Evolutionary conservation across 148 eudicot genomes (phyloP).

Genomic region (Nepenthes gracilis): DNA sequence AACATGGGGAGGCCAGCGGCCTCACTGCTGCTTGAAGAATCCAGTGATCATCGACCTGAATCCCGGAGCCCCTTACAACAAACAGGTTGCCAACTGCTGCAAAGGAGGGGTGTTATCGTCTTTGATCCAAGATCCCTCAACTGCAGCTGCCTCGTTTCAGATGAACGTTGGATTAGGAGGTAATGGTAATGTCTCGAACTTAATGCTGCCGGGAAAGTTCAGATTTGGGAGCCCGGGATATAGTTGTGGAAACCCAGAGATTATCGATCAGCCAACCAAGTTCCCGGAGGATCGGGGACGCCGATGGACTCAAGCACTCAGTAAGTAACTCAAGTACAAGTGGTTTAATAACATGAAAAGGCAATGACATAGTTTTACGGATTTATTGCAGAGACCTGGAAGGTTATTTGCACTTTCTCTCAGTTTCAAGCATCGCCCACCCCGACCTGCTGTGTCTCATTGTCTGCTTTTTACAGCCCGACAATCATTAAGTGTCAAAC

Average conservation of each 20-base stretch:
- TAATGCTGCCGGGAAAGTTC: slow-evolving; percentile 27
- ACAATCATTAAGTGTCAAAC: slow-evolving; percentile 48
- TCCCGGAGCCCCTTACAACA: slow-evolving; percentile 40
- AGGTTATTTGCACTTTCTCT: slow-evolving; percentile 55
- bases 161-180: slow-evolving; percentile 36
- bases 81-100: slow-evolving; percentile 60
- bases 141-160: slow-evolving; percentile 33
- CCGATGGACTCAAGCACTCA: slow-evolving; percentile 56
- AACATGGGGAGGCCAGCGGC: slow-evolving; percentile 27
- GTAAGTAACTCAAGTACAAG: slow-evolving; percentile 21
- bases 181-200: background rate
- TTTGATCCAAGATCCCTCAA: slow-evolving; percentile 34
- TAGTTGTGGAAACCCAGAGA: slow-evolving; percentile 44
- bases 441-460: slow-evolving; percentile 84
- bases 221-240: slow-evolving; percentile 54
- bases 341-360: background rate
- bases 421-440: slow-evolving; percentile 54
- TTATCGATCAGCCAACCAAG: slow-evolving; percentile 43
- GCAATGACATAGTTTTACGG: background rate
- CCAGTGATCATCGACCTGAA: slow-evolving; percentile 66
- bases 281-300: slow-evolving; percentile 55
- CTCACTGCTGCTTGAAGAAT: slow-evolving; percentile 56
- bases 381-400: slow-evolving; percentile 46
- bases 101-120: slow-evolving; percentile 59
- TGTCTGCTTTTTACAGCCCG: slow-evolving; percentile 64